Evolutionary conservation across 164 flowering plant species (phyloP), one percentile per base, ranked within the genome.

Genomic region (Sextonia rubra): DNA sequence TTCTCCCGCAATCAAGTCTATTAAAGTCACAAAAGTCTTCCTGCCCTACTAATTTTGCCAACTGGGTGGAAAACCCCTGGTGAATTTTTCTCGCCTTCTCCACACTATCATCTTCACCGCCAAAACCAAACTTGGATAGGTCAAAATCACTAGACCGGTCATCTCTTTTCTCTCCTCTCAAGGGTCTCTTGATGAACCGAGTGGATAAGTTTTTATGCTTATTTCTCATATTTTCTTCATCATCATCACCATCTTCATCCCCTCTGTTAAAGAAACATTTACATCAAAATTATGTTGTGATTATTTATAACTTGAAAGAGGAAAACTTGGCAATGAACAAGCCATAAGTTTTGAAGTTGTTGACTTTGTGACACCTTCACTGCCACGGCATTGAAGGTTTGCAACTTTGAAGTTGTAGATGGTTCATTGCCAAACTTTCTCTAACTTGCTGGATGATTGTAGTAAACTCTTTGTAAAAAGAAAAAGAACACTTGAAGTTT

Each of bases 11-110:
- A 86, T 79, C 9, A 69, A 80, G 68, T 87, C 82, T 26, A 95
- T 85, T 83, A 95, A 79, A 4, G 84, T 85, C 2, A 84, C 85
- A 71, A 93, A 95, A 3, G 94, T 90, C 71, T 58, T 71, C 72
- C 62, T 67, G 67, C 32, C 49, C 11, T 30, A 74, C 71, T 70
- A 37, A 58, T 29, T 67, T 66, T 3, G 55, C 72, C 44, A 74
- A 30, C 12, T 67, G 73, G 55, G 64, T 29, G 18, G 55, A 47
- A 60, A 60, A 67, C 44, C 47, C 20, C 23, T 66, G 76, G 18
- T 17, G 26, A 48, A 65, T 44, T 23, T 22, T 64, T 32, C 71
- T 66, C 47, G 30, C 48, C 55, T 55, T 77, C 12, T 44, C 65
- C 26, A 61, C 64, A 66, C 25, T 66, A 29, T 47, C 24, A 2